Evolutionary conservation across 768 basidiomycete genomes (phyloP).

Genomic region (Lactarius sanguifluus): DNA sequence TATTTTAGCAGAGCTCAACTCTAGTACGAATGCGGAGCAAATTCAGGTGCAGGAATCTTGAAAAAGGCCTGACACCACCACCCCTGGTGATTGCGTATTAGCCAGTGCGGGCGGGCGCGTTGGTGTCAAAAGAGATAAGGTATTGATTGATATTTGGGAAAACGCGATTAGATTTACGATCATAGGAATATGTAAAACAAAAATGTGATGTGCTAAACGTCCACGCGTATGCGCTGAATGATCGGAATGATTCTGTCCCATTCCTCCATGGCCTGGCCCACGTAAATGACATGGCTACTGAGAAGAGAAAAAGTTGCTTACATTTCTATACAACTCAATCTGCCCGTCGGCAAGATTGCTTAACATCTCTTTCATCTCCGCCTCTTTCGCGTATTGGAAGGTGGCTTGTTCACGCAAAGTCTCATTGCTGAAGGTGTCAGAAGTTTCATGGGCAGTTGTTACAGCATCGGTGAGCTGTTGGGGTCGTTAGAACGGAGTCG

Average conservation of each 20-base stretch:
- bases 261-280: constrained; percentile 83
- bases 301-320: constrained; percentile 37
- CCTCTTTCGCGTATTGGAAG: constrained; percentile 88
- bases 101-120: background rate
- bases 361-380: constrained; percentile 97
- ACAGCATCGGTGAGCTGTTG: constrained; percentile 94
- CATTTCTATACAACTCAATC: constrained; percentile 91
- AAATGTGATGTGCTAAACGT: constrained; percentile 52
- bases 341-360: constrained; percentile 89
- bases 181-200: constrained; percentile 26
- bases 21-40: constrained; percentile 30
- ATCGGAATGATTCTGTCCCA: constrained; percentile 95
- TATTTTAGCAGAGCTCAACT: constrained; percentile 22
- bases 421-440: constrained; percentile 94
- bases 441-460: constrained; percentile 90
- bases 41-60: background rate
- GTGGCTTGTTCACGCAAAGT: constrained; percentile 87
- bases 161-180: constrained; percentile 22
- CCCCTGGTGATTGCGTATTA: background rate
- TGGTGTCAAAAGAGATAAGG: background rate
- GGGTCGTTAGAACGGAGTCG: background rate
- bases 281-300: constrained; percentile 8
- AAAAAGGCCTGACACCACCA: background rate
- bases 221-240: constrained; percentile 92
- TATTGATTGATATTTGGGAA: constrained; percentile 3